Conservation (phyloP, 257 asterid species). For the Nicotiana attenuata region DNA sequence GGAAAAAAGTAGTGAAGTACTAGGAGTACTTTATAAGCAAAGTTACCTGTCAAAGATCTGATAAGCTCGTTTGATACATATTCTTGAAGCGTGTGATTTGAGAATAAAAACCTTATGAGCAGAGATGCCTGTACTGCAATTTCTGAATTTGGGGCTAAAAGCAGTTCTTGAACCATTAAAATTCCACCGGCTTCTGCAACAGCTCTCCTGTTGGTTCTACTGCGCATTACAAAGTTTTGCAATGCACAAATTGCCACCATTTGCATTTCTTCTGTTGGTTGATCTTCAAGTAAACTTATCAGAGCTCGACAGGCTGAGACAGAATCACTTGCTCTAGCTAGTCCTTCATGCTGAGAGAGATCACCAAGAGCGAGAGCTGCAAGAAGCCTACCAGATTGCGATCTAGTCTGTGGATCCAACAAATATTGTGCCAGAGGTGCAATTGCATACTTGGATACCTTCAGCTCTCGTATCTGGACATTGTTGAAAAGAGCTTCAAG, state of each 20-base stretch:
- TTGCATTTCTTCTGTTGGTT: conserved; percentile 70
- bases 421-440: conserved; percentile 85
- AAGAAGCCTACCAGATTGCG: conserved; percentile 61
- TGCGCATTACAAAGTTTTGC: conserved; percentile 73
- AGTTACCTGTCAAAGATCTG: conserved; percentile 73
- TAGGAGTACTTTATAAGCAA: conserved; percentile 3
- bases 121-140: conserved; percentile 62
- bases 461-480: conserved; percentile 58
- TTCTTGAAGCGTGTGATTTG: conserved; percentile 88
- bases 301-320: conserved; percentile 78
- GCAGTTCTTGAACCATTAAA: conserved; percentile 65
- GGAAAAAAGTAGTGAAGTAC: not conserved
- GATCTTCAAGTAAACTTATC: conserved; percentile 56
- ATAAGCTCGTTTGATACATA: conserved; percentile 72
- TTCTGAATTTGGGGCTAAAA: conserved; percentile 55
- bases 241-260: conserved; percentile 79
- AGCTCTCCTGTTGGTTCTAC: conserved; percentile 85
- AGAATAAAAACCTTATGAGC: conserved; percentile 63
- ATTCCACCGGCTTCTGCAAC: conserved; percentile 87
- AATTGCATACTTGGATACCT: conserved; percentile 69
- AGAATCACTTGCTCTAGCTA: conserved; percentile 70
- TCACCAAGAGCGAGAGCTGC: conserved; percentile 86
- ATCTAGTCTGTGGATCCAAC: conserved; percentile 80
- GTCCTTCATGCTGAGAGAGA: conserved; percentile 88
- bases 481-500: conserved; percentile 70